phyloP scores from a whole-genome alignment of 192 early-diverging fungal genomes.

The Jimgerdemannia lactiflua region DNA sequence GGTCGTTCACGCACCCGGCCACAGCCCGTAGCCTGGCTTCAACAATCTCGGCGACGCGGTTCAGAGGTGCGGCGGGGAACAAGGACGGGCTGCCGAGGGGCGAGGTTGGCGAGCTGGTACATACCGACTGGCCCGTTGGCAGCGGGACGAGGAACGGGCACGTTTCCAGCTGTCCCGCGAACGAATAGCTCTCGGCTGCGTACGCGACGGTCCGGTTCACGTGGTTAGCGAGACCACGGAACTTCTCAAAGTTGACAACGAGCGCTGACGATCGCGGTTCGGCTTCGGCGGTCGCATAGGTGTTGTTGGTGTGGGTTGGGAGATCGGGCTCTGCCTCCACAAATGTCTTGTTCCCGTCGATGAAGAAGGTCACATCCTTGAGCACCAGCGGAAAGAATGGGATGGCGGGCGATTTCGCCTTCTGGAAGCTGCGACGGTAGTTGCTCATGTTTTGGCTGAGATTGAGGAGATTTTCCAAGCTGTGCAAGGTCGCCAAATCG shows the following conservation, averaged over 20 bases:
- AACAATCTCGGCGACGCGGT: neutral
- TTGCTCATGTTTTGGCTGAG: constrained; percentile 61
- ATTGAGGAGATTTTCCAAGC: constrained; percentile 60
- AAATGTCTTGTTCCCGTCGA: constrained; percentile 65
- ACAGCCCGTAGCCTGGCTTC: neutral
- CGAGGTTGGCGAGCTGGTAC: neutral
- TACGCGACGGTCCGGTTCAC: constrained; percentile 30
- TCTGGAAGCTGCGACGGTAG: constrained; percentile 52
- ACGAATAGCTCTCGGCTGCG: constrained; percentile 38
- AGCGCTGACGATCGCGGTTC: neutral
- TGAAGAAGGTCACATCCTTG: constrained; percentile 72
- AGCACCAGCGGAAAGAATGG: constrained; percentile 68
- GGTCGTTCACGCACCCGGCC: neutral
- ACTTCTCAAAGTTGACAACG: constrained; percentile 50
- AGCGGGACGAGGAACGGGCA: constrained; percentile 19
- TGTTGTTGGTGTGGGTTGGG: neutral
- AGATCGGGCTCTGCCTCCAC: neutral
- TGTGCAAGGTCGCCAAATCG: constrained; percentile 38
- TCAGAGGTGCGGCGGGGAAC: neutral
- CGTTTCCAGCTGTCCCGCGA: constrained; percentile 33
- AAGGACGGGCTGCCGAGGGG: neutral
- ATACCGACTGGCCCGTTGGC: too few species aligned
- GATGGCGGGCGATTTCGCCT: constrained; percentile 38
- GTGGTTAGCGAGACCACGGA: constrained; percentile 34
- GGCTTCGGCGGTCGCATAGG: neutral